phyloP scores from a whole-genome alignment of 352 stramenopile species.

The Globisporangium splendens region DNA sequence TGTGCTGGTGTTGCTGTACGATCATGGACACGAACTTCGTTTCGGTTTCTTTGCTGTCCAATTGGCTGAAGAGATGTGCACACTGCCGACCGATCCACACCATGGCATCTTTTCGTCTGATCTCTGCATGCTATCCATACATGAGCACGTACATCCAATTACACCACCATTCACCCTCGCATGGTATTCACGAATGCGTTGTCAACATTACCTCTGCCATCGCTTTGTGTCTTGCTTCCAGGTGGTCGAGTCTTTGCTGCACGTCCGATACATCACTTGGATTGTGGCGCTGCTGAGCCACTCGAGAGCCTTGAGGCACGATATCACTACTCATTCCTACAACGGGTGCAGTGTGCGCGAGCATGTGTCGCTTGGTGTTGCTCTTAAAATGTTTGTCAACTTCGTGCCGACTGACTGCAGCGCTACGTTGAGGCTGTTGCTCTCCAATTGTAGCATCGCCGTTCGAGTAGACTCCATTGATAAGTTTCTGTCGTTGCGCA shows the following conservation, averaged over 20 bases:
- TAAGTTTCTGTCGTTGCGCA: slow-evolving; percentile 29
- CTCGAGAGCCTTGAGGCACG: too few relatives aligned
- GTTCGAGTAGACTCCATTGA: slow-evolving; percentile 2
- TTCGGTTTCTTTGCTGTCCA: slow-evolving; percentile 56
- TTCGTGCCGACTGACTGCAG: neutral
- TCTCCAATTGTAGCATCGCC: neutral
- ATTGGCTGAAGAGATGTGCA: slow-evolving; percentile 53
- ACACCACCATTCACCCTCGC: neutral
- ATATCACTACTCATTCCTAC: slow-evolving; percentile 7
- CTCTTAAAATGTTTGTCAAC: slow-evolving; percentile 30
- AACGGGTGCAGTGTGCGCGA: slow-evolving; percentile 27
- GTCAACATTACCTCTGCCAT: slow-evolving; percentile 21
- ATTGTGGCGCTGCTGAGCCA: neutral
- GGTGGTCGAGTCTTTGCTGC: slow-evolving; percentile 23
- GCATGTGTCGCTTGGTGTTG: slow-evolving; percentile 30
- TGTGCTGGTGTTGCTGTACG: slow-evolving; percentile 23
- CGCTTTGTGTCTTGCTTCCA: slow-evolving; percentile 19
- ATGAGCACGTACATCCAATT: neutral
- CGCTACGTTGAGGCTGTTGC: too few relatives aligned
- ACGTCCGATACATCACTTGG: slow-evolving; percentile 10
- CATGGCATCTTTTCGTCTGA: slow-evolving; percentile 40
- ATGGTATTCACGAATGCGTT: too few relatives aligned
- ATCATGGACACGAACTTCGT: slow-evolving; percentile 34
- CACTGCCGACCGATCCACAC: slow-evolving; percentile 56
- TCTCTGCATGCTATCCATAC: slow-evolving; percentile 26